Percentiles rank a stretch among this genome's conserved stretches.
phyloP scores from a whole-genome alignment of 1,284 basidiomycete genomes.

The Tylopilus sp. region DNA sequence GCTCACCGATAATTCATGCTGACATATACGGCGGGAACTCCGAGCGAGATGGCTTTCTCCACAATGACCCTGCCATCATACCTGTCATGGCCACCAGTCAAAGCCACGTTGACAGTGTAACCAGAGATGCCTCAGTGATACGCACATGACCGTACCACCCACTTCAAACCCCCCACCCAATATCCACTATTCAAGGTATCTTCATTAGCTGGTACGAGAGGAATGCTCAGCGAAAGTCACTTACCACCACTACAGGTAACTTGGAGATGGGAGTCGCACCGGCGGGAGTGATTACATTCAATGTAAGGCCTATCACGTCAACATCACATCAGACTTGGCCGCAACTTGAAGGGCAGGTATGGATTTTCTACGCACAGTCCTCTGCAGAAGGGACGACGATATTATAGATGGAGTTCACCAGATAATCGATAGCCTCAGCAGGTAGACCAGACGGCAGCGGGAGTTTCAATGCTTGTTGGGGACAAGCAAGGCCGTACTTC shows the following conservation, averaged over 20 bases:
- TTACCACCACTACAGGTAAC: slow-evolving; percentile 56
- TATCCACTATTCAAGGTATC: slow-evolving; percentile 31
- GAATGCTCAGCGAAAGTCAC: slow-evolving; percentile 10
- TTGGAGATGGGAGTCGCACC: slow-evolving; percentile 29
- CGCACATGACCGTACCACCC: slow-evolving; percentile 37
- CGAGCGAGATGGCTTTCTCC: too few species aligned
- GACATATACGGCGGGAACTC: too few species aligned
- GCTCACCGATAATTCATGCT: too few species aligned
- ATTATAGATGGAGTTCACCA: neutral
- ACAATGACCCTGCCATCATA: too few species aligned
- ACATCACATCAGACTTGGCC: neutral
- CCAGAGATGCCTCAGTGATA: neutral
- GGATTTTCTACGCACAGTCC: slow-evolving; percentile 29
- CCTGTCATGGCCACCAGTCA: too few species aligned
- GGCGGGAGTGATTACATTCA: slow-evolving; percentile 55
- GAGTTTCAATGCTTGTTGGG: too few species aligned
- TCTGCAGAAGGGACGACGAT: slow-evolving; percentile 20
- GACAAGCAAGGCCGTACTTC: too few species aligned
- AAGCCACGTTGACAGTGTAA: neutral
- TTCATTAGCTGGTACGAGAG: too few species aligned
- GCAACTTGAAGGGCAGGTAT: neutral
- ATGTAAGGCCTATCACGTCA: slow-evolving; percentile 49
- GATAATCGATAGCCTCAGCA: too few species aligned
- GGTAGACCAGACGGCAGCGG: too few species aligned
- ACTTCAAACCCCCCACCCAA: slow-evolving; percentile 46